Evolutionary conservation across 129 eudicot species (phyloP), one percentile per base, ranked within the genome.

Genomic region (Tanacetum coccineum): DNA sequence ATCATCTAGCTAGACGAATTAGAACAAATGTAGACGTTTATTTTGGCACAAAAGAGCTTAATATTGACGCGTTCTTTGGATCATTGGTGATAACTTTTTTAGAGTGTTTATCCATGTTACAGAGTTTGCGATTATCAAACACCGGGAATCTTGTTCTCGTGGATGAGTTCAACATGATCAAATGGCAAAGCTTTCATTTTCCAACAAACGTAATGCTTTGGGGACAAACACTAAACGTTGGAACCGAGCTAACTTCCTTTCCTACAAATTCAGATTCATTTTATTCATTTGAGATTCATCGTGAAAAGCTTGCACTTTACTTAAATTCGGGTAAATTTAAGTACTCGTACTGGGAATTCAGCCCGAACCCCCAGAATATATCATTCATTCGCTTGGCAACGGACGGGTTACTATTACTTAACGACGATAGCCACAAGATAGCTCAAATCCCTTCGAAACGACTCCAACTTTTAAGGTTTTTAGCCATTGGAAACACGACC

Each of bases 121-220:
- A 93, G 99, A 86, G 84, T 71, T 65, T 93, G 22, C 71, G 68
- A 40, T 76, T 89, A 48, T 79, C 86, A 28, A 76, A 67, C 39
- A 84, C 71, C 1, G 99, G 99, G 10, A 93, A 93, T 45, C 71
- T 93, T 25, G 92, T 93, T 4, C 81, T 93, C 15, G 83, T 84
- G 15, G 90, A 89, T 73, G 83, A 67, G 21, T 32, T 67, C 57
- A 74, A 82, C 76, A 42, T 51, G 50, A 84, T 86, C 50, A 89
- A 81, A 72, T 93, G 99, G 99, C 99, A 93, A 70, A 93, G 90
- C 73, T 93, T 93, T 83, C 91, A 88, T 76, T 93, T 86, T 72
- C 99, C 99, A 3, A 93, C 99, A 39, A 76, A 89, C 70, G 70
- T 84, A 39, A 82, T 93, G 91, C 85, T 93, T 13, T 79, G 82